Evolutionary conservation across 768 basidiomycete genomes (phyloP), one percentile per base, ranked within the genome.

Genomic region (Rhizopogon roseolus): DNA sequence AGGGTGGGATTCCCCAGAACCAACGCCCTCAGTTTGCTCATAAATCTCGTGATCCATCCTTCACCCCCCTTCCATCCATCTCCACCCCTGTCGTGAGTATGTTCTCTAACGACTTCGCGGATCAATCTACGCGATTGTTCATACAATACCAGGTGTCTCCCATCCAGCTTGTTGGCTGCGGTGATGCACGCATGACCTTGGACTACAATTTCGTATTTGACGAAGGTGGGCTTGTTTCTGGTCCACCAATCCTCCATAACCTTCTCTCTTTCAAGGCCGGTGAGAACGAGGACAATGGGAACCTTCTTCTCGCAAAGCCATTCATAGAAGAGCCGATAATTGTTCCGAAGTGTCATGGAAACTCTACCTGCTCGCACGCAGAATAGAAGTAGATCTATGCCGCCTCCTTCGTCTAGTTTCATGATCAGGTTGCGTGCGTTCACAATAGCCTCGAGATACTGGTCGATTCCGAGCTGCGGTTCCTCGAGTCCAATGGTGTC

Each of bases 241-340:
- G n/a, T 40, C 63, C 63, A 64, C 63, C 60, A 64, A 7, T 45
- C 36, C 13, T 64, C 63, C 63, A 58, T 62, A 34, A 28, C 16
- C 3, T 49, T 19, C 34, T 57, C 54, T 19, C 53, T 39, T 53
- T 70, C 72, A 4, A 73, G 61, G 28, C 69, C 64, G 1, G 70
- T 73, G 9, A 73, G 54, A 8, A 64, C 67, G 5, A 74, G 42
- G 0, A 70, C 57, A 19, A 66, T 60, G 2, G 73, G 72, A 4
- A 73, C 68, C 32, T 64, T 52, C 29, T 55, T 56, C 49, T 58
- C 64, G 39, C 77, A 76, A 4, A 77, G 69, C 36, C 75, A 66
- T 45, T 77, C 68, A 39, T 67, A 57, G 60, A 76, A 75, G 16
- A 76, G 16, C 4, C 56, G 57, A 46, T 67, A 73, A 41, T 71